Evolutionary conservation across 1,139 yeast genomes (phyloP).

Genomic region (Yamadazyma spencermartinsiae): DNA sequence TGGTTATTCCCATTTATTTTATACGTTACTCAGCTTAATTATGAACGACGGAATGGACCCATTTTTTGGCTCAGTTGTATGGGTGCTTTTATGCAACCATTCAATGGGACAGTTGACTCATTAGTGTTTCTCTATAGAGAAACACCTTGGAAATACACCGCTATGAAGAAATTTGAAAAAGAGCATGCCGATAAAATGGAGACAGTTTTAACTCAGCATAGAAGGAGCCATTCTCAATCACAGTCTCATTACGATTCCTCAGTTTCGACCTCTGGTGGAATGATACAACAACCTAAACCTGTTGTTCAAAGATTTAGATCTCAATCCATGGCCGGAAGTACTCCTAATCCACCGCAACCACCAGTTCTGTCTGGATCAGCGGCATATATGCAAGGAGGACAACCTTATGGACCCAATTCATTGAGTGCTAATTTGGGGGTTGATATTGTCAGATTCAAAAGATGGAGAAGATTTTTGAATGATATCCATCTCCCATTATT

Average conservation of each 20-base stretch:
- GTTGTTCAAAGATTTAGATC: not conserved
- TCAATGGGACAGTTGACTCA: slow-evolving; percentile 77
- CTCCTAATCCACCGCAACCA: not conserved
- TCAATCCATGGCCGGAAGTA: not conserved
- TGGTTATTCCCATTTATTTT: slow-evolving; percentile 84
- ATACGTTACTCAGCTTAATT: slow-evolving; percentile 57
- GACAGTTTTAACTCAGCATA: slow-evolving; percentile 11
- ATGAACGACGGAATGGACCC: slow-evolving; percentile 50
- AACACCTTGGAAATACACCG: slow-evolving; percentile 66
- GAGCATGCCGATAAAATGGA: slow-evolving; percentile 37
- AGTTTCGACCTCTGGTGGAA: slow-evolving; percentile 10
- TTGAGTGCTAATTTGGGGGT: slow-evolving; percentile 17
- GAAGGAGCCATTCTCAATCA: slow-evolving; percentile 8
- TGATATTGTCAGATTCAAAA: slow-evolving; percentile 13
- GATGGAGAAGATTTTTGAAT: slow-evolving; percentile 33
- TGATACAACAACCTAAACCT: slow-evolving; percentile 5
- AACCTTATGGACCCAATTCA: slow-evolving; percentile 9
- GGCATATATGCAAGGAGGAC: slow-evolving; percentile 2
- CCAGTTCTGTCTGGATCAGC: slow-evolving; percentile 2
- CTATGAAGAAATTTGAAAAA: slow-evolving; percentile 39
- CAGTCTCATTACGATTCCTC: slow-evolving; percentile 16
- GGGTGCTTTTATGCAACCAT: slow-evolving; percentile 77
- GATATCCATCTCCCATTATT: slow-evolving; percentile 44
- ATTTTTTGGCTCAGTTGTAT: slow-evolving; percentile 65
- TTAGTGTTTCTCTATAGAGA: slow-evolving; percentile 76